Evolutionary conservation across 306 rosid species (phyloP).

Genomic region (Prinsepia uniflora): DNA sequence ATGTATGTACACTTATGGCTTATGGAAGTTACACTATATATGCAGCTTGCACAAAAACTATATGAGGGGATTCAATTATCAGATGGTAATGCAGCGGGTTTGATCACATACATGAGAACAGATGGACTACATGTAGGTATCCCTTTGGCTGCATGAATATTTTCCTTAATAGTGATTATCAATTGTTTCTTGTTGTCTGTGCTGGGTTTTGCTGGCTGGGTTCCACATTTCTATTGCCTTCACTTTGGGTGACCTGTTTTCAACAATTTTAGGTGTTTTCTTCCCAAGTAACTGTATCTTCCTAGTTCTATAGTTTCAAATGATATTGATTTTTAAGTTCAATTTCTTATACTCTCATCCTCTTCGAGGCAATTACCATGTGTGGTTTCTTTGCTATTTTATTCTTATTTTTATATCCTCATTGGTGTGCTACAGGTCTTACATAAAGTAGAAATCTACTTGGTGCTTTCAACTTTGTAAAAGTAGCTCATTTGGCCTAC

Average conservation of each 20-base stretch:
- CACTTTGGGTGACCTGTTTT: neutral
- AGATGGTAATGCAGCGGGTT: conserved; percentile 67
- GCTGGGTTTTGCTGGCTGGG: neutral
- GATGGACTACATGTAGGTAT: conserved; percentile 90
- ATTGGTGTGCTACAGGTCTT: neutral
- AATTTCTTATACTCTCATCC: neutral
- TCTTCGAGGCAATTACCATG: neutral
- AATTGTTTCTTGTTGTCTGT: neutral
- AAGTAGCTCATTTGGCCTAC: neutral
- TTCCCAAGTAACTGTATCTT: neutral
- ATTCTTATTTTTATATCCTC: neutral
- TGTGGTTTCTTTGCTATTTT: neutral
- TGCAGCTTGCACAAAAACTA: conserved; percentile 96
- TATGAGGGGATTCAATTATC: conserved; percentile 90
- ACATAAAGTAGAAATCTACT: neutral
- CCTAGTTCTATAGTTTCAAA: neutral
- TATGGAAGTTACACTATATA: conserved; percentile 23
- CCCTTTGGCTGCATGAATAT: conserved; percentile 43
- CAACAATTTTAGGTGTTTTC: neutral
- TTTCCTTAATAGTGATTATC: conserved; percentile 8
- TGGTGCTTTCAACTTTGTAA: neutral
- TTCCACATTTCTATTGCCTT: conserved; percentile 6
- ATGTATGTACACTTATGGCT: neutral
- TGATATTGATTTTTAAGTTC: neutral
- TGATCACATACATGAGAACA: conserved; percentile 84